Conservation (phyloP, 2,329 filamentous ascomycete species). For the Ceratocystis huliohia region DNA sequence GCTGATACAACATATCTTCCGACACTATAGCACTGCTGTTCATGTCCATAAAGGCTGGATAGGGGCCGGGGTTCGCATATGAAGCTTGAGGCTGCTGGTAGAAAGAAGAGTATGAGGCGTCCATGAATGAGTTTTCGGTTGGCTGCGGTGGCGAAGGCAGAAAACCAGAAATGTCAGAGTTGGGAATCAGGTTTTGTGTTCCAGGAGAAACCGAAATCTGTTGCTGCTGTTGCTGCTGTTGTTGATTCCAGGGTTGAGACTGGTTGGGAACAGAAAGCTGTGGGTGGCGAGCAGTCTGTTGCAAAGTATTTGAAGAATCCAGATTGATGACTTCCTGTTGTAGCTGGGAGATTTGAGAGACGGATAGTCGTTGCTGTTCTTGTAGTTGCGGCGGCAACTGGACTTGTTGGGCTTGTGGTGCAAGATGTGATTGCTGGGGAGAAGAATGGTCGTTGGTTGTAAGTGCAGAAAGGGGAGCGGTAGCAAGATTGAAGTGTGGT, state of each 20-base stretch:
- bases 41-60: constrained; percentile 9
- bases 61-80: background rate
- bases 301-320: constrained; percentile 7
- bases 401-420: background rate
- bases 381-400: background rate
- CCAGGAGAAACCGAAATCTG: constrained; percentile 13
- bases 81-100: constrained; percentile 6
- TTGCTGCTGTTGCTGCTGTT: constrained; percentile 9
- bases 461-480: background rate
- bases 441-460: background rate
- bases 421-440: constrained; percentile 1
- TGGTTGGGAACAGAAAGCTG: constrained; percentile 14
- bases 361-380: constrained; percentile 3
- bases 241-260: background rate
- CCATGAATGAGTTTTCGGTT: constrained; percentile 15
- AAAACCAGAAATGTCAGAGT: background rate
- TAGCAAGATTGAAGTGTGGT: constrained; percentile 13
- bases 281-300: background rate
- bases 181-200: background rate
- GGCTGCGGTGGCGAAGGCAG: constrained; percentile 18
- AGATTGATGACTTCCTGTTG: constrained; percentile 6
- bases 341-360: background rate
- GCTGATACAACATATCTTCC: constrained; percentile 16
- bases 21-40: constrained; percentile 14
- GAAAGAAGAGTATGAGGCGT: constrained; percentile 10